phyloP scores from a whole-genome alignment of 2,329 filamentous ascomycete genomes.

The Fusarium verrucosum region DNA sequence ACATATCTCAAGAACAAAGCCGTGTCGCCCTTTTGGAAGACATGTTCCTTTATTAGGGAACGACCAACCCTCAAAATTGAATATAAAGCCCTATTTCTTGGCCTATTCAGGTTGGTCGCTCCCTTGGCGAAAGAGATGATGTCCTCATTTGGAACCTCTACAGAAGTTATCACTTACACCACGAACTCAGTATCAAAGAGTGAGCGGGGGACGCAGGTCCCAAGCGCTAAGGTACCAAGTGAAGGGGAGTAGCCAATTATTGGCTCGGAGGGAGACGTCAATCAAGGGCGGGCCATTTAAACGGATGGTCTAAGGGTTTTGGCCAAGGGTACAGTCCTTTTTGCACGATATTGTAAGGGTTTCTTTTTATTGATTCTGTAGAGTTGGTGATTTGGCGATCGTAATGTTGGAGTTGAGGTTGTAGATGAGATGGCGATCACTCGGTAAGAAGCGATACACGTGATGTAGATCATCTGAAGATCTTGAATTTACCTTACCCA shows the following conservation, averaged over 20 bases:
- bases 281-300: constrained; percentile 12
- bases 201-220: constrained; percentile 26
- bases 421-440: background rate
- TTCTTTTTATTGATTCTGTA: background rate
- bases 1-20: constrained; percentile 5
- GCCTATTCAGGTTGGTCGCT: constrained; percentile 1
- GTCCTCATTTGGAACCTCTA: constrained; percentile 9
- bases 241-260: constrained; percentile 28
- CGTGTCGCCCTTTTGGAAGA: constrained; percentile 5
- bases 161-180: constrained; percentile 16
- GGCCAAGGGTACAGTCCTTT: background rate
- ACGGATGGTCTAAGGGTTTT: constrained; percentile 9
- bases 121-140: constrained; percentile 27
- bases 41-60: constrained; percentile 35
- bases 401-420: background rate
- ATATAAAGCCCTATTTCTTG: constrained; percentile 22
- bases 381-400: background rate
- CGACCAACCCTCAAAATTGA: constrained; percentile 28
- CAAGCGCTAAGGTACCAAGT: constrained; percentile 10
- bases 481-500: constrained; percentile 1
- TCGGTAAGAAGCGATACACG: constrained; percentile 16
- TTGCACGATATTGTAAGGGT: background rate
- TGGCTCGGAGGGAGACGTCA: constrained; percentile 15
- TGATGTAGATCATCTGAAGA: constrained; percentile 19
- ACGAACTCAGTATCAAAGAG: background rate